phyloP scores from a whole-genome alignment of 2,329 filamentous ascomycete genomes.

The Talaromyces atroroseus region DNA sequence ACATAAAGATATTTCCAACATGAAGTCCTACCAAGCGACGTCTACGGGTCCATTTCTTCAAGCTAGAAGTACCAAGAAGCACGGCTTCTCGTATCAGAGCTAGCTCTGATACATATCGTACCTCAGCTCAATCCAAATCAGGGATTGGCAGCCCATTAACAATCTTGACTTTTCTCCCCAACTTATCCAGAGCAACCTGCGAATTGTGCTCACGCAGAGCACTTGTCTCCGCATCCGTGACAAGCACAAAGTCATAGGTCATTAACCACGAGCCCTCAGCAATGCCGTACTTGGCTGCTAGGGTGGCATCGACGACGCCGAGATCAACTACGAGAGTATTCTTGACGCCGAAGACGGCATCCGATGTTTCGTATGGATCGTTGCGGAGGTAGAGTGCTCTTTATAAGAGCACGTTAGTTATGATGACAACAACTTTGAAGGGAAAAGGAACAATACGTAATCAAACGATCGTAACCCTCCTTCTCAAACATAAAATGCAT shows the following conservation, averaged over 20 bases:
- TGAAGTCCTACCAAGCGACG: too few relatives aligned
- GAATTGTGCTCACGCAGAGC: slow-evolving; percentile 62
- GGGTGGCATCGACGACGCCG: slow-evolving; percentile 47
- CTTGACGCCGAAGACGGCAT: slow-evolving; percentile 85
- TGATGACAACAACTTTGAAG: too few relatives aligned
- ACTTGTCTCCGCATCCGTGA: slow-evolving; percentile 63
- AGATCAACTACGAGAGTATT: slow-evolving; percentile 65
- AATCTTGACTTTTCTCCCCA: slow-evolving; percentile 66
- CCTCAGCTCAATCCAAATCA: slow-evolving; percentile 52
- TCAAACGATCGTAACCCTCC: slow-evolving; percentile 68
- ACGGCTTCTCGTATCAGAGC: too few relatives aligned
- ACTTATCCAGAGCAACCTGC: slow-evolving; percentile 58
- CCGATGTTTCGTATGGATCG: slow-evolving; percentile 75
- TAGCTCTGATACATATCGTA: too few relatives aligned
- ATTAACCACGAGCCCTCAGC: slow-evolving; percentile 59
- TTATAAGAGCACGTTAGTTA: too few relatives aligned
- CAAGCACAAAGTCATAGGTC: slow-evolving; percentile 71
- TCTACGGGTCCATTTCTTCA: too few relatives aligned
- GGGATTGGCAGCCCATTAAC: slow-evolving; percentile 72
- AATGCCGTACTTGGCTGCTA: slow-evolving; percentile 58
- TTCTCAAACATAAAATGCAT: slow-evolving; percentile 82
- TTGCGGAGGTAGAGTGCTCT: slow-evolving; percentile 70
- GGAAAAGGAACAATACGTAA: too few relatives aligned
- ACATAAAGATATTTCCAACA: neutral
- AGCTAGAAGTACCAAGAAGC: too few relatives aligned